Conservation (phyloP, 2,329 filamentous ascomycete species). For the Beauveria sp. region DNA sequence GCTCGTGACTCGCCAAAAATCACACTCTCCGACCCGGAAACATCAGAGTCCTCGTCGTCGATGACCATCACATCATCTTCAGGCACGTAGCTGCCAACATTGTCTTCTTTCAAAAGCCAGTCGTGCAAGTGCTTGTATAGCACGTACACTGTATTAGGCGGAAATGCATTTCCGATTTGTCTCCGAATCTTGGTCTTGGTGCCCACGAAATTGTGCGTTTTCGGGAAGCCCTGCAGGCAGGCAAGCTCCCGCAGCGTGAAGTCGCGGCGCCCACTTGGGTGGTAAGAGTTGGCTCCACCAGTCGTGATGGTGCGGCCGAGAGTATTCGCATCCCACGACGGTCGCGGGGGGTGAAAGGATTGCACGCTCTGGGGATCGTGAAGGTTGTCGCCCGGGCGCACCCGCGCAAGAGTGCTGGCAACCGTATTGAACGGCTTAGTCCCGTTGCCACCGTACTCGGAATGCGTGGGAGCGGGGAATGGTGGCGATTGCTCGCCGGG, state of each 20-base stretch:
- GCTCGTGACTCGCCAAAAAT: slow-evolving; percentile 1
- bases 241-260: slow-evolving; percentile 64
- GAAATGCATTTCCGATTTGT: slow-evolving; percentile 77
- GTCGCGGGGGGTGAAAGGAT: slow-evolving; percentile 21
- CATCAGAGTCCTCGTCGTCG: slow-evolving; percentile 19
- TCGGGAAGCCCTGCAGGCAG: slow-evolving; percentile 61
- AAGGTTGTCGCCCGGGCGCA: slow-evolving; percentile 27
- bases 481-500: slow-evolving; percentile 63
- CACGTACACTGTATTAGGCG: slow-evolving; percentile 47
- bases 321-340: slow-evolving; percentile 37
- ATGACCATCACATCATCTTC: slow-evolving; percentile 19
- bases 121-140: slow-evolving; percentile 41
- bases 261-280: slow-evolving; percentile 54
- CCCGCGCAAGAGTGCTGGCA: slow-evolving; percentile 35
- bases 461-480: slow-evolving; percentile 58
- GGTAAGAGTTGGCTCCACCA: slow-evolving; percentile 53
- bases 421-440: slow-evolving; percentile 31
- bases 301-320: slow-evolving; percentile 57
- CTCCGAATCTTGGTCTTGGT: slow-evolving; percentile 37
- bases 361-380: slow-evolving; percentile 29
- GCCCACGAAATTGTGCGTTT: slow-evolving; percentile 47
- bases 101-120: slow-evolving; percentile 39
- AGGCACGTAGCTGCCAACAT: slow-evolving; percentile 16
- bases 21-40: slow-evolving; percentile 3
- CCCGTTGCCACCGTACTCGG: slow-evolving; percentile 26